These are phyloP conservation scores for Pseudogymnoascus destructans DNA, from an alignment of 2,329 filamentous ascomycete species.

Conservation along the genomic window DNA sequence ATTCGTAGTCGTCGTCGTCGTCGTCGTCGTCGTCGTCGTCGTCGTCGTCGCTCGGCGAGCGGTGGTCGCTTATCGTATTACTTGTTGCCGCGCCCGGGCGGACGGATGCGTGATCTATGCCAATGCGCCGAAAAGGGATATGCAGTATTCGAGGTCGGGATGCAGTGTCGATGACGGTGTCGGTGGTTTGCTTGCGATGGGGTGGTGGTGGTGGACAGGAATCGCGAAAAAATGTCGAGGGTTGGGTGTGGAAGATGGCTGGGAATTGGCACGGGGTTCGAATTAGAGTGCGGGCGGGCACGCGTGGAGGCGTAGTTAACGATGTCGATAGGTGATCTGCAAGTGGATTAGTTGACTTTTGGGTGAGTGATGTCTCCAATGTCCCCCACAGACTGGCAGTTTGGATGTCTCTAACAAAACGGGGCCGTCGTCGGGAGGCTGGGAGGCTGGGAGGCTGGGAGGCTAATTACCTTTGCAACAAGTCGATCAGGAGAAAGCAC, in stretches of 20 bases:
- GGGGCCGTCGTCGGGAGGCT: not conserved
- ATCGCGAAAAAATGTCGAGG: conserved; percentile 6
- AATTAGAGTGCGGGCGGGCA: not conserved
- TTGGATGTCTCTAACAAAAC: not conserved
- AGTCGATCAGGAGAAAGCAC: conserved; percentile 3
- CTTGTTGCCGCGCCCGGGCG: conserved; percentile 16
- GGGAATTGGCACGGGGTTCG: conserved; percentile 5
- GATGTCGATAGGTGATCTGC: not conserved
- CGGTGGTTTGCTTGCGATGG: not conserved
- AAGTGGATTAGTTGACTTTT: not conserved
- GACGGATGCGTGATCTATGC: conserved; percentile 18
- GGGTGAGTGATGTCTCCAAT: not conserved
- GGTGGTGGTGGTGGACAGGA: not conserved
- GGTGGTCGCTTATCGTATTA: conserved; percentile 21
- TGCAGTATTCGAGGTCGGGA: not conserved
- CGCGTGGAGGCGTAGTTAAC: not conserved
- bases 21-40: conserved; percentile 22
- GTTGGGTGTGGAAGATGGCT: conserved; percentile 6
- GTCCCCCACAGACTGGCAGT: not conserved
- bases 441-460: not conserved
- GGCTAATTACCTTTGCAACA: conserved; percentile 5
- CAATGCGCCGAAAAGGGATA: conserved; percentile 13
- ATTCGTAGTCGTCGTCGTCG: conserved; percentile 25
- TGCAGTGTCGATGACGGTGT: not conserved
- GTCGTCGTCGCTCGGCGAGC: conserved; percentile 26